phyloP scores from a whole-genome alignment of 148 eudicot genomes.

The Fagopyrum homotropicum region DNA sequence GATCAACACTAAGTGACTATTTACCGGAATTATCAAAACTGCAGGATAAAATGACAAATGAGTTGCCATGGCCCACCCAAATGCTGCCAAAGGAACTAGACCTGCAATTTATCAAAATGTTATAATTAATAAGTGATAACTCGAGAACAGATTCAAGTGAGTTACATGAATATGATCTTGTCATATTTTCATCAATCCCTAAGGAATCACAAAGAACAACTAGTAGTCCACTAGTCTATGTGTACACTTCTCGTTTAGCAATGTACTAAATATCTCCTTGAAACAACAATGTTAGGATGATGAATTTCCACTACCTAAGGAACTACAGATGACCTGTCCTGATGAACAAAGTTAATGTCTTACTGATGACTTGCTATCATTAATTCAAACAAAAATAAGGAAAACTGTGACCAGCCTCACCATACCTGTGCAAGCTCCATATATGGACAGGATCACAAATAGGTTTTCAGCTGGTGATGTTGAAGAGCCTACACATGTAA shows the following conservation, averaged over 20 bases:
- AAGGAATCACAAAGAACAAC: not conserved
- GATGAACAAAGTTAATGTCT: no score
- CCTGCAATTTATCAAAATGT: constrained; percentile 33
- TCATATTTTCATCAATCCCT: not conserved
- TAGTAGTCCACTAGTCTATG: not conserved
- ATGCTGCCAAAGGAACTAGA: constrained; percentile 71
- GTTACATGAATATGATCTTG: not conserved
- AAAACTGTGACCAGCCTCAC: constrained; percentile 18
- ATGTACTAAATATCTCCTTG: not conserved
- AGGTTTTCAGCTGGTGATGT: constrained; percentile 83
- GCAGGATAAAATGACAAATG: constrained; percentile 89
- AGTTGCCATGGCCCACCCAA: constrained; percentile 87
- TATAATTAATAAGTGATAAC: not conserved
- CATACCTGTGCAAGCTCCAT: constrained; percentile 85
- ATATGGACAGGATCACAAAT: constrained; percentile 61
- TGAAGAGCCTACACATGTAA: constrained; percentile 76
- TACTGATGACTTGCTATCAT: not conserved
- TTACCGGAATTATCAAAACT: constrained; percentile 70
- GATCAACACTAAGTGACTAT: not conserved
- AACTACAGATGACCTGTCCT: not conserved
- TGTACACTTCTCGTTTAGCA: not conserved
- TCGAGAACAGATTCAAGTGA: not conserved
- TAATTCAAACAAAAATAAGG: not conserved
- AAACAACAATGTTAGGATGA: not conserved
- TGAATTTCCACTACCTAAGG: not conserved